Percentiles rank a stretch among this genome's conserved stretches.
These are phyloP conservation scores for Mrakiaceae sp. DNA, from an alignment of 1,284 basidiomycete genomes.

Conservation along the genomic window DNA sequence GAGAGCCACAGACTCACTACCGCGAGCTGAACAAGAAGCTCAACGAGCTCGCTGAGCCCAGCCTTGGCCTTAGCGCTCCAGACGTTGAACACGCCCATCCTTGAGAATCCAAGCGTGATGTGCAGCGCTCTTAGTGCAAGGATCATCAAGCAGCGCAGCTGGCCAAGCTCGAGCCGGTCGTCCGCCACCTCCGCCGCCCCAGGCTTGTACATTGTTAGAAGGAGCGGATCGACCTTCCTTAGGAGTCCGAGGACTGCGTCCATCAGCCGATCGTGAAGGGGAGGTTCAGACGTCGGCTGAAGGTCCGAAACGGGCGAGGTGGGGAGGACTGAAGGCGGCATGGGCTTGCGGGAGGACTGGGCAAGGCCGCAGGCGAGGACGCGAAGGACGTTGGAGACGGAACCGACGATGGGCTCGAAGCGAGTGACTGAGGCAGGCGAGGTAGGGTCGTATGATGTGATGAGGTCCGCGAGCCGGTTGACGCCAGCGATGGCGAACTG, in stretches of 20 bases:
- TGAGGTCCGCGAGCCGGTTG: background rate
- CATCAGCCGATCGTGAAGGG: background rate
- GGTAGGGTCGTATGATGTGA: background rate
- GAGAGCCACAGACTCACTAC: background rate
- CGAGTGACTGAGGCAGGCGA: background rate
- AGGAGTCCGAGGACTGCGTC: constrained; percentile 5
- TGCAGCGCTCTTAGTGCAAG: constrained; percentile 7
- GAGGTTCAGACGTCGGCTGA: background rate
- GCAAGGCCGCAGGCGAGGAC: constrained; percentile 6
- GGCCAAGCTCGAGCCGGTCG: background rate
- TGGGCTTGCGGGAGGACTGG: constrained; percentile 3
- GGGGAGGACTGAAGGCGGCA: background rate
- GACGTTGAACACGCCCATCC: background rate
- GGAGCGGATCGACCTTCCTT: background rate
- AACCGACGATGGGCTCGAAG: background rate
- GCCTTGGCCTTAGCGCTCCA: constrained; percentile 2
- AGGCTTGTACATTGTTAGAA: background rate
- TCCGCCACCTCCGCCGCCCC: background rate
- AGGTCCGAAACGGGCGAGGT: background rate
- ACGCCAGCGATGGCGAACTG: constrained; percentile 7
- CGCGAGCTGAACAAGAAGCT: background rate
- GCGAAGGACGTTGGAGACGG: constrained; percentile 3
- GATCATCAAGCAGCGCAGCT: constrained; percentile 4
- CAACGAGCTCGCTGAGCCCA: background rate
- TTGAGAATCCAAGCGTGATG: constrained; percentile 1